Percentiles rank a stretch among this genome's conserved stretches.
These are phyloP conservation scores for Trichoderma sp. DNA, from an alignment of 2,329 filamentous ascomycete genomes.

Conservation along the genomic window DNA sequence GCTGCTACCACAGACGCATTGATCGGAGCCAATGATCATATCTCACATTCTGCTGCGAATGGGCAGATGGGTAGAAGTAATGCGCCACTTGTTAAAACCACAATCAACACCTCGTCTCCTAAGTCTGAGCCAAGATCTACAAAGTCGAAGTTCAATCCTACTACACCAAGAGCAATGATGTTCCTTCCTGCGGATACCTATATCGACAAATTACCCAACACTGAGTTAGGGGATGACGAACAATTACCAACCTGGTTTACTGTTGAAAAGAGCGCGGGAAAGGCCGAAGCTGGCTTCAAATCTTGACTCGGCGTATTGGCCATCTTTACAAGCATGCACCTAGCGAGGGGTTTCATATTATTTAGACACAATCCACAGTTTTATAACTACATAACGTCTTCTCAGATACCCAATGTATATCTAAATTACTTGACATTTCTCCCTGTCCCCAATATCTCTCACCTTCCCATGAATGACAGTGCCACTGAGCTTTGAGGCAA, in stretches of 20 bases:
- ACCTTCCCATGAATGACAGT: too few species aligned
- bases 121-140: background rate
- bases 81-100: too few species aligned
- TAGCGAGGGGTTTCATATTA: background rate
- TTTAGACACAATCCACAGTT: background rate
- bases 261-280: background rate
- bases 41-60: background rate
- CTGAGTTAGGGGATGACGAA: background rate
- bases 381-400: background rate
- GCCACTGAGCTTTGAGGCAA: too few species aligned
- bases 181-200: background rate
- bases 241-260: background rate
- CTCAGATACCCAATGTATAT: background rate
- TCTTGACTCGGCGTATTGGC: background rate
- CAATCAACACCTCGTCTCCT: background rate
- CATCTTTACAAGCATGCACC: background rate
- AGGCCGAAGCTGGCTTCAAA: background rate
- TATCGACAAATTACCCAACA: background rate
- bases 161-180: conserved; percentile 35
- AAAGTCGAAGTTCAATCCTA: conserved; percentile 29
- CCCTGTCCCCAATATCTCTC: background rate
- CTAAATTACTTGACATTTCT: background rate
- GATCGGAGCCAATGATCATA: background rate
- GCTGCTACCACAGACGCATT: background rate
- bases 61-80: background rate